Conservation (phyloP, 2,329 filamentous ascomycete genomes). For the Drechslerella dactyloides region DNA sequence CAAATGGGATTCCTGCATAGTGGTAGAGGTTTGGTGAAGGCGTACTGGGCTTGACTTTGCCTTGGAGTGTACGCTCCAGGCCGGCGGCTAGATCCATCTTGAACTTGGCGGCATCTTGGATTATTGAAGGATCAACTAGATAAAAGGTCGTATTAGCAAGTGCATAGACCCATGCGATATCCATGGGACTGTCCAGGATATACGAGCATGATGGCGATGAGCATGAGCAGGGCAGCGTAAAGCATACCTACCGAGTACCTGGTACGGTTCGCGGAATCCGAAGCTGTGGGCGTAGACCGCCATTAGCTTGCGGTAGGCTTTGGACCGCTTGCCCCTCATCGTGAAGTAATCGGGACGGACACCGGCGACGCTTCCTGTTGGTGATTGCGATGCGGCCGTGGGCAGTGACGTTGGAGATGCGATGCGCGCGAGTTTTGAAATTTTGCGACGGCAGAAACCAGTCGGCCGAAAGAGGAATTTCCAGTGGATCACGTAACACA, state of each 20-base stretch:
- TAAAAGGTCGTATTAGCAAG: constrained; percentile 11
- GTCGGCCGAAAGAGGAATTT: constrained; percentile 27
- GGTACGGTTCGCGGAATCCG: constrained; percentile 91
- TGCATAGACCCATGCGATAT: neutral
- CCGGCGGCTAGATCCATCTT: constrained; percentile 86
- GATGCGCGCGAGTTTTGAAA: constrained; percentile 8
- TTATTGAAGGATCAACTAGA: constrained; percentile 80
- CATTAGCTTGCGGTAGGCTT: constrained; percentile 90
- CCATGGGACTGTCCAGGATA: constrained; percentile 20
- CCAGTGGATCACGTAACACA: constrained; percentile 17
- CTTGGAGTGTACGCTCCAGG: constrained; percentile 82
- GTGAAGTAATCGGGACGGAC: neutral
- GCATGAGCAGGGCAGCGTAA: neutral
- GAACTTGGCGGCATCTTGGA: constrained; percentile 79
- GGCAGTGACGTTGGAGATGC: constrained; percentile 10
- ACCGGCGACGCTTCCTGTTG: constrained; percentile 6
- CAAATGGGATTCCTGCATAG: constrained; percentile 34
- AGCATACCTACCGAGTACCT: constrained; percentile 71
- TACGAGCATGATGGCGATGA: constrained; percentile 8
- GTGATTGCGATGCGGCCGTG: constrained; percentile 14
- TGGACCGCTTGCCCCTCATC: constrained; percentile 73
- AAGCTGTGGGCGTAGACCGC: constrained; percentile 86
- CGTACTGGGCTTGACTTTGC: constrained; percentile 80
- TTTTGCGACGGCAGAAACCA: constrained; percentile 20
- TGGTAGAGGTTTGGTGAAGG: neutral